Base-by-base conservation (phyloP, 2,329 filamentous ascomycete species). In the Fonsecaea multimorphosa region DNA sequence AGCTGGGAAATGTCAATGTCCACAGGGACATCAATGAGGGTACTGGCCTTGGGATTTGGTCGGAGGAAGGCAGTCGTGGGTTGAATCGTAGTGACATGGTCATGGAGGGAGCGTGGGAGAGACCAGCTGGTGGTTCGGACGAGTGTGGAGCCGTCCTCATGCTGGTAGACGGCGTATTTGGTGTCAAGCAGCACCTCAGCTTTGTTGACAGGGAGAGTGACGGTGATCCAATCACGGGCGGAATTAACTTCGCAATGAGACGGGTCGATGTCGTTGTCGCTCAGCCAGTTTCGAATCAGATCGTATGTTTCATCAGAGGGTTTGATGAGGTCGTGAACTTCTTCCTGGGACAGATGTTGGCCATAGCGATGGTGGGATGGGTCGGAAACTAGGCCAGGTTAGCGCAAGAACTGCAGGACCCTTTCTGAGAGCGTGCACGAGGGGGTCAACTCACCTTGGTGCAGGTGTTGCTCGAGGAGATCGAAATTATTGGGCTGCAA, bases 31-130 rank as follows among this genome's bases (percentile, higher is more conserved):
- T 72, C 63, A 75, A 70, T 40, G 73, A 65, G 36, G 71, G 61
- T 70, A 8, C 57, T 55, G 6, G 59, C 61, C 36, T 69, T 66
- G 11, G 66, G 68, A 19, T 64, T 71, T 70, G 78, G 71, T 40
- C 81, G 80, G 74, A 85, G 84, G 77, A 88, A 88, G 0, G 85
- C 85, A 56, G 82, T 87, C 1, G 86, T 88, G 1, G 86, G 86
- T 73, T 88, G 85, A 29, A 88, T 83, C 12, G 84, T 81, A 71
- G 87, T 84, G 67, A 88, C 83, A 71, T 86, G 85, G 56, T 81
- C 78, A 71, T 87, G 85, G 3, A 88, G 78, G 71, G 87, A 82
- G 36, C 71, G 72, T 16, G 86, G 86, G 3, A 89, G 80, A 51
- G 85, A 87, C 85, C 86, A 88, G 46, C 79, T 75, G 1, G 83